Evolutionary conservation across 768 basidiomycete species (phyloP).

Genomic region (Lactifluus rugatus): DNA sequence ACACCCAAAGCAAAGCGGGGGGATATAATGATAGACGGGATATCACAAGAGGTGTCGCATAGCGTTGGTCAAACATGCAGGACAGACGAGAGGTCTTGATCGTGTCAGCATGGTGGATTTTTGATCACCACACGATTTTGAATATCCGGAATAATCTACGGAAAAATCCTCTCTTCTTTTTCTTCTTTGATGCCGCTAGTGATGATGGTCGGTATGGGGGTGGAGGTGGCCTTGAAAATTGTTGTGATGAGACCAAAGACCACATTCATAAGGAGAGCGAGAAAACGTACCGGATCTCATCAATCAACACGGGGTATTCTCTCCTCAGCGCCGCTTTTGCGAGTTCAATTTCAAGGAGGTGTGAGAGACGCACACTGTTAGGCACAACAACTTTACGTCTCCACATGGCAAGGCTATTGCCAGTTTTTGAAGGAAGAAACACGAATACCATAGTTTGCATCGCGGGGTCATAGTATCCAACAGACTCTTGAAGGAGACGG

Average conservation of each 20-base stretch:
- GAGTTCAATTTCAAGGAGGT: constrained; percentile 13
- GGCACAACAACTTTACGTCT: constrained; percentile 19
- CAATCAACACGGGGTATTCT: constrained; percentile 16
- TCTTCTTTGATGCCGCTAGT: constrained; percentile 1
- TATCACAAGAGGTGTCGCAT: constrained; percentile 7
- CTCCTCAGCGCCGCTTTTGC: constrained; percentile 17
- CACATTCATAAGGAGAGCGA: neutral
- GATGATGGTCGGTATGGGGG: constrained; percentile 9
- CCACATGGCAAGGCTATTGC: constrained; percentile 22
- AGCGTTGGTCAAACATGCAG: neutral
- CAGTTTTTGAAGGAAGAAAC: constrained; percentile 20
- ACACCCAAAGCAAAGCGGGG: constrained; percentile 5
- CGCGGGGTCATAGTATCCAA: constrained; percentile 19
- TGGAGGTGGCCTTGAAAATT: constrained; percentile 2
- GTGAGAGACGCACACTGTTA: constrained; percentile 9
- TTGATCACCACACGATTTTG: constrained; percentile 16
- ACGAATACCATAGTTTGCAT: constrained; percentile 17
- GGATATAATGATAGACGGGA: constrained; percentile 13
- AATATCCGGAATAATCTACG: constrained; percentile 17
- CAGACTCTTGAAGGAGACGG: constrained; percentile 18
- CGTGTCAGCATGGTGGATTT: neutral
- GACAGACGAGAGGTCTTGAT: neutral
- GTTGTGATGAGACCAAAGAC: neutral
- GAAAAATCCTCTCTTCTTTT: constrained; percentile 21
- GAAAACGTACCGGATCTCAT: constrained; percentile 13